Conservation (phyloP, 2,329 filamentous ascomycete genomes). For the Xylaria sp. region DNA sequence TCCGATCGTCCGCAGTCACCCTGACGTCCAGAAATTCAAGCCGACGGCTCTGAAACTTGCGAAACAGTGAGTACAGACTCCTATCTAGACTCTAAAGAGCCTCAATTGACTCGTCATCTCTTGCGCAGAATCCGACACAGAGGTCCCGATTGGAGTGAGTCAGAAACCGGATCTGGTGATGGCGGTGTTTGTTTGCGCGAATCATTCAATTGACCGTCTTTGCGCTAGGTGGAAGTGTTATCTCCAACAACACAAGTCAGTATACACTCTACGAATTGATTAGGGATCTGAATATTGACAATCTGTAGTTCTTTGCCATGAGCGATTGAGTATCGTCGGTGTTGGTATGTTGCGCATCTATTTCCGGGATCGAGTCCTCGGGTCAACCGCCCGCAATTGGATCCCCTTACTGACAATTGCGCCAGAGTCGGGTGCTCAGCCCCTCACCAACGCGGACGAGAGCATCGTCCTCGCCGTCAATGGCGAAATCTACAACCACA, state of each 20-base stretch:
- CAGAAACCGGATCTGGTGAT: slow-evolving; percentile 28
- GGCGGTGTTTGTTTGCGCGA: neutral
- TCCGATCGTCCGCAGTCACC: slow-evolving; percentile 54
- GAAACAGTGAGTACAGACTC: slow-evolving; percentile 69
- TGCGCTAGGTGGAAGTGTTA: slow-evolving; percentile 72
- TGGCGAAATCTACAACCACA: slow-evolving; percentile 99
- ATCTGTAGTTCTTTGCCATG: slow-evolving; percentile 79
- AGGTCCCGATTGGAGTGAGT: slow-evolving; percentile 97
- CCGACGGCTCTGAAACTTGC: slow-evolving; percentile 86
- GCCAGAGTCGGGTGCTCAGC: slow-evolving; percentile 88
- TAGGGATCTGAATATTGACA: slow-evolving; percentile 26
- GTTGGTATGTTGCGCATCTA: slow-evolving; percentile 61
- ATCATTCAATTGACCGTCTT: neutral
- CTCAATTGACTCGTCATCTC: slow-evolving; percentile 36
- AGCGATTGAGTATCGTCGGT: slow-evolving; percentile 95
- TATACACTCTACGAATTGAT: slow-evolving; percentile 6
- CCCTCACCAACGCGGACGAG: slow-evolving; percentile 85
- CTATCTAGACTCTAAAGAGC: slow-evolving; percentile 2
- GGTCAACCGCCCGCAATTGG: neutral
- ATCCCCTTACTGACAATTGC: neutral
- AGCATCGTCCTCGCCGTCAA: slow-evolving; percentile 92
- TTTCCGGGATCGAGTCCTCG: slow-evolving; percentile 1
- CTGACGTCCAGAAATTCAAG: slow-evolving; percentile 95
- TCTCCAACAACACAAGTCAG: slow-evolving; percentile 86
- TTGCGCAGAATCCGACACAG: slow-evolving; percentile 76